Evolutionary conservation across 768 basidiomycete species (phyloP), one percentile per base, ranked within the genome.

Genomic region (Boletus speciosus): DNA sequence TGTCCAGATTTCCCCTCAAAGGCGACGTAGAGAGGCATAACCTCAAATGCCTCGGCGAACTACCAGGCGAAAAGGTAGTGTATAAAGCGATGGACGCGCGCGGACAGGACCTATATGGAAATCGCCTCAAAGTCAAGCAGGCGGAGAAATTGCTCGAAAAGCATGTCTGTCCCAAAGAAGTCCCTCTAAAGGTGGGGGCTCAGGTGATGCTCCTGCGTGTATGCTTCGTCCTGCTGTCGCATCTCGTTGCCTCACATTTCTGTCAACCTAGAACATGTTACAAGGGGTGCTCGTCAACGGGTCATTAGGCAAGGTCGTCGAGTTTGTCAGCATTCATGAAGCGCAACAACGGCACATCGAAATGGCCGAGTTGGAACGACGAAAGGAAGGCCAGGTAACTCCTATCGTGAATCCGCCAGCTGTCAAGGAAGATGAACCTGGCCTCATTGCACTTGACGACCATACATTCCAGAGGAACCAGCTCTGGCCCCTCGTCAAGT

Each of bases 151-250:
- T 81, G 11, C 65, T 81, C 25, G 76, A 85, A 12, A 71, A 71
- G 43, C 73, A 83, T 11, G 76, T 83, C 57, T 81, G 83, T 10
- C 73, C 76, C 4, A 63, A 73, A 39, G 60, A 59, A 8, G 71
- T 89, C 25, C 67, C 70, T 7, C 69, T 89, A 19, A 87, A 79
- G 63, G 78, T 78, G 55, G 71, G 86, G 49, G 86, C 91, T 7
- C 96, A 98, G 73, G 89, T 91, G 42, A 97, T 96, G 94, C 57
- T 76, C 1, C 71, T 72, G 43, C 71, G 71, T 14, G 71, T 74
- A 52, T 8, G 64, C 47, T 44, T 38, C 15, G 15, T 41, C 23
- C 12, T 10, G 16, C 15, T 25, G 27, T 51, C 12, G 31, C 16
- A 27, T 48, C 31, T 27, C 27, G 19, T 35, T n/a, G 2, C 46